Evolutionary conservation across 371 early-diverging fungal species (phyloP), one percentile per base, ranked within the genome.

Genomic region (Mortierella sp.): DNA sequence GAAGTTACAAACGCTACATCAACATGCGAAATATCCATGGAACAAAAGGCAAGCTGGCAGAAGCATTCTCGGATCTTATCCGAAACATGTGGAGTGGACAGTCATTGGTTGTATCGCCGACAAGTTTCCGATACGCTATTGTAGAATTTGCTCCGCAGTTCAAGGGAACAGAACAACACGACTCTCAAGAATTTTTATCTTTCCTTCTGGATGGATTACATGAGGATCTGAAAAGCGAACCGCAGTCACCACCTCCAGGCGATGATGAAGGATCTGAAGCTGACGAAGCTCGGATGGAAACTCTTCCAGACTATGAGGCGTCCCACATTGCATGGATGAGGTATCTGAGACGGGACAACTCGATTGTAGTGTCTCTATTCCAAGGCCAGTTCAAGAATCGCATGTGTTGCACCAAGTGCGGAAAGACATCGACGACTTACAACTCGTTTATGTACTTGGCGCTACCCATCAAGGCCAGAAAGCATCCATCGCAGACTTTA

Each of bases 361-460:
- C 96, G 57, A 91, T 98, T n/a, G 87, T 99, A 53, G 97, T 98
- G 7, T 92, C 91, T 44, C 60, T 96, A 69, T 96, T 98, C 74
- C 97, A 96, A 83, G 97, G 97, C 5, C 94, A 93, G 73, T 89
- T 94, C 58, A 87, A 87, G 67, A 94, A 93, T 71, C 84, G 87
- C 50, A 79, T 99, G 44, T 85, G 85, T 46, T 99, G 99, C 68
- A 74, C 89, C 23, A 87, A 87, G 18, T 99, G 99, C 83, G 76
- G 85, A 14, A 89, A 89, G 90, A 93, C 93, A 4, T 97, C 97
- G 3, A 93, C 94, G 1, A 97, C 96, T 0, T 97, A 93, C 72
- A 94, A 96, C 62, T 84, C 94, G 1, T 97, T 97, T 84, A 96
- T 96, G 91, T 95, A 93, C 63, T 80, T 99, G 18, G 92, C 97